These are phyloP conservation scores for Cladosporium sp. DNA, from an alignment of 2,329 filamentous ascomycete genomes.

Conservation along the genomic window DNA sequence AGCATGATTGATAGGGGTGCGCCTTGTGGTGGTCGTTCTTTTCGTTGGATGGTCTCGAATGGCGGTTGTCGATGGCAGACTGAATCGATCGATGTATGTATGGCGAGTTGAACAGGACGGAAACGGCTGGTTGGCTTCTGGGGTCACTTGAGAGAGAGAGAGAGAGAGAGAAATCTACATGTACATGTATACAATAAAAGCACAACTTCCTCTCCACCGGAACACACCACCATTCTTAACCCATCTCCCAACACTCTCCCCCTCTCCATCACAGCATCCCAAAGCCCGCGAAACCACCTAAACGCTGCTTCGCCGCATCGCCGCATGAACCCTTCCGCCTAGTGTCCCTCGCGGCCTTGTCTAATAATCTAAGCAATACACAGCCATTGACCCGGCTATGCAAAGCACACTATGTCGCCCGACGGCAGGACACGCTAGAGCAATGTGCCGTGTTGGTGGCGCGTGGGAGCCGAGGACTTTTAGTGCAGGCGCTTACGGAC, in stretches of 20 bases:
- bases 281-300: background rate
- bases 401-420: no score
- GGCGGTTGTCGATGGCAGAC: background rate
- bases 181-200: background rate
- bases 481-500: background rate
- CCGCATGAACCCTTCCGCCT: background rate
- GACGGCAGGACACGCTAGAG: background rate
- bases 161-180: no score
- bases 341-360: background rate
- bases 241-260: no score
- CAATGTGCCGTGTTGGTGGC: constrained; percentile 9
- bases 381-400: constrained; percentile 2
- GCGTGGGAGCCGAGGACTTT: background rate
- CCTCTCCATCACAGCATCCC: background rate
- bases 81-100: background rate
- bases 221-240: background rate
- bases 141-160: background rate
- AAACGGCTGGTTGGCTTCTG: background rate
- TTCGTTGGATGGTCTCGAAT: background rate
- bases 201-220: background rate
- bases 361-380: background rate
- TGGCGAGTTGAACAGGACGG: background rate
- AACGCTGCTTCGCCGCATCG: background rate
- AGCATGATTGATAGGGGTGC: background rate
- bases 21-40: background rate